Evolutionary conservation across 352 stramenopile genomes (phyloP), one percentile per base, ranked within the genome.

Genomic region (Hyaloperonospora arabidopsidis): DNA sequence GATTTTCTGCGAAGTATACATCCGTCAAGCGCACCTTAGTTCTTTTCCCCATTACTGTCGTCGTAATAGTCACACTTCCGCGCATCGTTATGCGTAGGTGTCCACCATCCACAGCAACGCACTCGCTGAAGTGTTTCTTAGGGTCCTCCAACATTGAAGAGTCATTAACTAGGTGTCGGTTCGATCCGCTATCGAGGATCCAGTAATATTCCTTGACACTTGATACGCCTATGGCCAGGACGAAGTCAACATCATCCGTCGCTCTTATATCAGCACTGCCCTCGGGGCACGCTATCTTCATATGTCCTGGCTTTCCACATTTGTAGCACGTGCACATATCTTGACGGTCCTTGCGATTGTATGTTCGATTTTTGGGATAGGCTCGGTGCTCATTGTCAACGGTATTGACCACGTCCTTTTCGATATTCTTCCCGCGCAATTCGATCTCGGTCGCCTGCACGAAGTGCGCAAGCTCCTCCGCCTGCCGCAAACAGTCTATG

Each of bases 151-250:
- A 14, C 12, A 43, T 21, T 15, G 1, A 15, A 43, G 18, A 10
- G 19, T 22, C 36, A 18, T 19, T 43, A 6, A 43, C 12, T 1
- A 43, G 15, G 12, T 21, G 12, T 15, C 36, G 15, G 7, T 14
- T 19, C 18, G 36, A 60, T 3, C 58, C 52, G 0, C 36, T 61
- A 25, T 57, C 58, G 1, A 65, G 40, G 25, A 32, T 32, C 4
- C 25, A 32, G 4, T 32, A 32, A 10, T 32, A 4, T 32, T 0
- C 25, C 0, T 32, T 10, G 25, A 32, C 25, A 32, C 25, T 32
- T 8, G 25, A 32, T 32, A 4, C 25, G 8, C 25, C 25, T 32
- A 32, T 32, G n/a, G 25, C 8, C 25, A 4, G 8, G 0, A 8
- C 8, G 8, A 4, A 32, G 4, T 32, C 8, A 10, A 32, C 8